Conservation (phyloP, 257 asterid genomes). For the Solanum acaule region DNA sequence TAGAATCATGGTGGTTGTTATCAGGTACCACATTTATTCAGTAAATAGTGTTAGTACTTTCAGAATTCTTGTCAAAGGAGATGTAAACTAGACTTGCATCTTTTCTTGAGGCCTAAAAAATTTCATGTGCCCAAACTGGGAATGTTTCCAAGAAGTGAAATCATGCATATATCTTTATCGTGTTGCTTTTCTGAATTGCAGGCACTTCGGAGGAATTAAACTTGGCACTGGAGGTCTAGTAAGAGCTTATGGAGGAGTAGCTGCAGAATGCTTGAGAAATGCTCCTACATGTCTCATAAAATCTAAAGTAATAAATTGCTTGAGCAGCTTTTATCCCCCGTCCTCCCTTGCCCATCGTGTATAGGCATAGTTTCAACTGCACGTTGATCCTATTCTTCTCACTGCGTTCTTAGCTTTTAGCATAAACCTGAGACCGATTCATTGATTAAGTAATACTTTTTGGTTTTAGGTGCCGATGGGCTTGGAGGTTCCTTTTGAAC, state of each 20-base stretch:
- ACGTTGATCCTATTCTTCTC: neutral
- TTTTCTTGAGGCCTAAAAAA: neutral
- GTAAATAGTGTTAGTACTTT: neutral
- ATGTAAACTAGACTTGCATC: neutral
- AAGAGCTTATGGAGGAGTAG: constrained; percentile 94
- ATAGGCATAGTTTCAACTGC: neutral
- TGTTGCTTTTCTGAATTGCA: constrained; percentile 5
- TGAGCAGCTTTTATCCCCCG: neutral
- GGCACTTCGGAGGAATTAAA: constrained; percentile 93
- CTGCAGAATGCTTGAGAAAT: constrained; percentile 77
- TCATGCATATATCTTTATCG: neutral
- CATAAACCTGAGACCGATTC: neutral
- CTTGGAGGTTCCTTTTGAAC: constrained; percentile 72
- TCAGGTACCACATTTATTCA: constrained; percentile 31
- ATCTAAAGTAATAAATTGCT: constrained; percentile 51
- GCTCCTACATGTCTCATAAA: constrained; percentile 72
- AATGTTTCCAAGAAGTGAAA: neutral
- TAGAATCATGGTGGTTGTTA: constrained; percentile 85
- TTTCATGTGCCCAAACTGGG: neutral
- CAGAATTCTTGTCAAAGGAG: neutral
- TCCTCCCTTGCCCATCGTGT: neutral
- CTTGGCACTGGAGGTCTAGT: constrained; percentile 98
- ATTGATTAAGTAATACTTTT: neutral
- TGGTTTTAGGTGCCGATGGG: constrained; percentile 70
- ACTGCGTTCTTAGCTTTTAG: neutral